A percentile compares a stretch with the other conserved stretches of the same genome.
phyloP scores from a whole-genome alignment of 306 rosid species.

The Begonia masoniana region DNA sequence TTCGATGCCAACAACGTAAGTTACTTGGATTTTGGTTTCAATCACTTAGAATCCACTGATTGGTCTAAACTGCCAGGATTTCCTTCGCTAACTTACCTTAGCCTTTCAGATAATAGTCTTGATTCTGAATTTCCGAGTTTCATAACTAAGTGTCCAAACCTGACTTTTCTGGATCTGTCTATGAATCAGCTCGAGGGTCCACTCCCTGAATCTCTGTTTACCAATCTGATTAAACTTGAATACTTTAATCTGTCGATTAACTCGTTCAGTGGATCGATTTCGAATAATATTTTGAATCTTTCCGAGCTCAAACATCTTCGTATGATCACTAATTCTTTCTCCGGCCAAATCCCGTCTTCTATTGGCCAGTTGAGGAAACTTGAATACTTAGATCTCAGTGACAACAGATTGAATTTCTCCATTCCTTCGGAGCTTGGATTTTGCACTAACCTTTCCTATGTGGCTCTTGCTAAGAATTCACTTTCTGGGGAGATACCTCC shows the following conservation, averaged over 20 bases:
- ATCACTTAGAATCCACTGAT: conserved; percentile 18
- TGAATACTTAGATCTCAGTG: conserved; percentile 13
- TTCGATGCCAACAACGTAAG: conserved; percentile 41
- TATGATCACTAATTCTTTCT: conserved; percentile 17
- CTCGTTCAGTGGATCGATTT: conserved; percentile 27
- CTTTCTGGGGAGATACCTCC: conserved; percentile 37
- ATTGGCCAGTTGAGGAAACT: conserved; percentile 34
- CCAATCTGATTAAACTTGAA: conserved; percentile 39
- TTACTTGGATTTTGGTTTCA: conserved; percentile 35
- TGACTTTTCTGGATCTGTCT: conserved; percentile 54
- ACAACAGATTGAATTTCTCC: conserved; percentile 28
- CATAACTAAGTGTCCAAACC: conserved; percentile 28
- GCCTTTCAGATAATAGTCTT: conserved; percentile 12
- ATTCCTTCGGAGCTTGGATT: conserved; percentile 47
- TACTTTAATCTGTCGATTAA: conserved; percentile 36
- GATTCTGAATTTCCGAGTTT: conserved; percentile 35
- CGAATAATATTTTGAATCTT: conserved; percentile 40
- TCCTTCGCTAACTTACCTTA: conserved; percentile 31
- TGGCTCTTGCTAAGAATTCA: conserved; percentile 29
- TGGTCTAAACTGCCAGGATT: conserved; percentile 41
- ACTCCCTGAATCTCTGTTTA: conserved; percentile 33
- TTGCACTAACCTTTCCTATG: conserved; percentile 33
- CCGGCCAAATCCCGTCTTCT: conserved; percentile 40
- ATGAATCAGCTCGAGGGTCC: conserved; percentile 11
- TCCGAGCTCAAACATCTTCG: conserved; percentile 37